Evolutionary conservation across 495 filamentous ascomycete species (phyloP), one percentile per base, ranked within the genome.

Genomic region (Penicillium ochrochloron): DNA sequence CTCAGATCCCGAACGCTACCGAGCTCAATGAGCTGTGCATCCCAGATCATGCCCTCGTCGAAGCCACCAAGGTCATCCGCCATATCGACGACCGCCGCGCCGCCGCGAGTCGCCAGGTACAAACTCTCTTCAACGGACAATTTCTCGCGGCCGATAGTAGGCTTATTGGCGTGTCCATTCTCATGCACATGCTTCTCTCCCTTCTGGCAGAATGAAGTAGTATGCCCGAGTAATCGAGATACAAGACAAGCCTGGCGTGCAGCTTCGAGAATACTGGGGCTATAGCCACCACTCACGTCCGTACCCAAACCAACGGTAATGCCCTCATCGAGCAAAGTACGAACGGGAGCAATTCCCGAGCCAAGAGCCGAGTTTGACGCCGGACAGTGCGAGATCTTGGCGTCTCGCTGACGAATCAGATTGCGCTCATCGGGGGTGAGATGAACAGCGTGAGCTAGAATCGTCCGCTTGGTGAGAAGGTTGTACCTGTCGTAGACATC

Each of bases 371-470:
- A 87, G 76, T 99, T 99, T 53, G 86, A 90, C 3, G 89, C 88
- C 0, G 95, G 95, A 71, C 95, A 99, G 73, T 99, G 95, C 41
- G 83, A 83, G 44, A 99, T 82, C 71, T 89, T 92, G 0, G 86
- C 78, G 5, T 82, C 75, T 1, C 90, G 78, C 5, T 67, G 51
- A 15, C 81, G 83, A 48, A 98, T 84, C 11, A 96, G 73, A 14
- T 66, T 71, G 0, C 81, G 79, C 70, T 99, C 95, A 0, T 73
- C 75, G 0, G 83, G 77, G 0, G 82, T 80, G 12, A 99, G 75
- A 76, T 98, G 89, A 11, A 99, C 82, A 0, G 85, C 91, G 76
- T 99, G 95, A 21, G 94, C 95, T 15, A 99, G 84, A 66, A 97
- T 90, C 4, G 90, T 98, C 17, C 83, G 84, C 0, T 78, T 70